These are phyloP conservation scores for Aspergillus clavatus DNA, from an alignment of 2,329 filamentous ascomycete species.

Conservation along the genomic window DNA sequence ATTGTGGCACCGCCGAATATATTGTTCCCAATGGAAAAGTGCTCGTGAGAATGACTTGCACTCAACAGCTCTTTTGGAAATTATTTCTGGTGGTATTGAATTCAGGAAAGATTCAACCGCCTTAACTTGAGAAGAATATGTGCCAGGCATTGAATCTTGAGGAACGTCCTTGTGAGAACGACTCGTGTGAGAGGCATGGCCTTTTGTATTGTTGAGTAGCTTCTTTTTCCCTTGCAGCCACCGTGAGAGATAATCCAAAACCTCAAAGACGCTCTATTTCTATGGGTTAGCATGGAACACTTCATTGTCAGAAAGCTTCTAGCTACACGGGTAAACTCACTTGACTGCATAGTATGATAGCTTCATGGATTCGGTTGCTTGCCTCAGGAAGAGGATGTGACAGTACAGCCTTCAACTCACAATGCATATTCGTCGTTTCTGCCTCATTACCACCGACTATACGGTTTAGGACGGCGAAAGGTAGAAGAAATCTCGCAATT, in stretches of 20 bases:
- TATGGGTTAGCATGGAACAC: background rate
- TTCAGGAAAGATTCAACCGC: constrained; percentile 68
- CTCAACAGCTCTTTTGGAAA: constrained; percentile 80
- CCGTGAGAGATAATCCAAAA: constrained; percentile 84
- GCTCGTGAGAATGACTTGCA: constrained; percentile 90
- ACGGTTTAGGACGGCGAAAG: constrained; percentile 79
- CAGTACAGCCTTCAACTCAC: constrained; percentile 72
- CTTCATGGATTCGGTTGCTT: constrained; percentile 61
- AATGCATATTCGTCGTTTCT: constrained; percentile 61
- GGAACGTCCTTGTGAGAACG: constrained; percentile 25
- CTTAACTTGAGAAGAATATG: constrained; percentile 44
- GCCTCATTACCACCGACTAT: constrained; percentile 66
- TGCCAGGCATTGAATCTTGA: constrained; percentile 26
- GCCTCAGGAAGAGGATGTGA: constrained; percentile 53
- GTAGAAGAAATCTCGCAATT: constrained; percentile 81
- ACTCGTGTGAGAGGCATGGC: constrained; percentile 23
- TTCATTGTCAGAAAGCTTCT: background rate
- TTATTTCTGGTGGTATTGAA: constrained; percentile 65
- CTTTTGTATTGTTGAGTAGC: constrained; percentile 34
- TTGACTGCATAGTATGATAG: constrained; percentile 81
- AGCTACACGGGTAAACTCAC: constrained; percentile 44
- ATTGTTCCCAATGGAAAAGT: constrained; percentile 90
- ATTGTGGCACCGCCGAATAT: constrained; percentile 60
- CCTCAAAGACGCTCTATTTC: constrained; percentile 74
- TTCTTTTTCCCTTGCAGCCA: constrained; percentile 80